Conservation (phyloP, 2,329 filamentous ascomycete genomes). For the Pseudogymnoascus sp. region DNA sequence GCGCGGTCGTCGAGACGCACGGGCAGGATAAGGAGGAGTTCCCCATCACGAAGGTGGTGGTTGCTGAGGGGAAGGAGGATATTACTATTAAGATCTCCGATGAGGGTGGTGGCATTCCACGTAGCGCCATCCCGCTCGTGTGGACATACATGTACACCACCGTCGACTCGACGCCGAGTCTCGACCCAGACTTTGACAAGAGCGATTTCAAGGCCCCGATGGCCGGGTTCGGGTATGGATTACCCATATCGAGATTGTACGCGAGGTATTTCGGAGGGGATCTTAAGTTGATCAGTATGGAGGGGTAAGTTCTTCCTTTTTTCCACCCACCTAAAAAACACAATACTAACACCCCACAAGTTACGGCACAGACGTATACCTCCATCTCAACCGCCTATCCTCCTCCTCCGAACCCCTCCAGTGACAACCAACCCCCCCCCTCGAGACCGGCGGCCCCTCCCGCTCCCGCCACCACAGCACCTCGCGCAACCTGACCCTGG, state of each 20-base stretch:
- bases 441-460: slow-evolving; percentile 17
- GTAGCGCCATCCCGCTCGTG: slow-evolving; percentile 90
- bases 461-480: slow-evolving; percentile 38
- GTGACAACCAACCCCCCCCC: slow-evolving; percentile 63
- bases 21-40: slow-evolving; percentile 94
- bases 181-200: slow-evolving; percentile 97
- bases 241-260: slow-evolving; percentile 90
- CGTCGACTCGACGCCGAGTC: slow-evolving; percentile 85
- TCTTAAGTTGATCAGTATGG: slow-evolving; percentile 97
- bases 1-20: slow-evolving; percentile 91
- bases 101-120: slow-evolving; percentile 90
- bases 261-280: slow-evolving; percentile 97
- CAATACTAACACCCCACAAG: slow-evolving; percentile 39
- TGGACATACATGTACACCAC: slow-evolving; percentile 99
- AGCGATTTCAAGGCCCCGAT: slow-evolving; percentile 99
- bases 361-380: slow-evolving; percentile 96
- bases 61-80: slow-evolving; percentile 95
- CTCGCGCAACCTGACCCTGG: slow-evolving; percentile 57
- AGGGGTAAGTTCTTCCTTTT: slow-evolving; percentile 60
- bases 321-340: not conserved
- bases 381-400: slow-evolving; percentile 91
- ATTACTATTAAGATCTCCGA: slow-evolving; percentile 98
- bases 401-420: slow-evolving; percentile 94
- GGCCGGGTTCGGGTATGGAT: slow-evolving; percentile 96
- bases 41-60: slow-evolving; percentile 92